Base-by-base conservation (phyloP, 441 rosid genomes). In the Pelargonium australe region DNA sequence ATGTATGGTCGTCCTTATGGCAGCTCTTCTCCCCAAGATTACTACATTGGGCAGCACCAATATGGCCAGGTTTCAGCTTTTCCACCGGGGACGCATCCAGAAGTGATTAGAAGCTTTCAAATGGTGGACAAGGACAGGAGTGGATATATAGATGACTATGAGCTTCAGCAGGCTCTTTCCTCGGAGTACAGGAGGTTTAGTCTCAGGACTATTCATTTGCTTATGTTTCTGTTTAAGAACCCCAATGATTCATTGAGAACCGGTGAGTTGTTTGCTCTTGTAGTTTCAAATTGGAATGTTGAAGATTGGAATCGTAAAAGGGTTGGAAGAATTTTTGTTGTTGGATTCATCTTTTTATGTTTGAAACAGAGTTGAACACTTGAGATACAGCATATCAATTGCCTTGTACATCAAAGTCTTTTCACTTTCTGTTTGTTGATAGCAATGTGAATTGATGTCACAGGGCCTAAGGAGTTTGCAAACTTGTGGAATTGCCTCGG, bases 401-500 rank as follows among this genome's bases (percentile, higher is more conserved):
- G 34, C 34, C 34, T 31, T 31, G 4, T 31, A 31, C 34, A 31
- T 31, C 34, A 31, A 31, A 31, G 34, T 31, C 51, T 45, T 8
- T 45, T 45, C 51, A 45, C 10, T 45, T 3, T 45, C 11, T 7
- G 11, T 45, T 45, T 45, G 51, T 8, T 45, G 51, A 45, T 7
- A 65, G 44, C 25, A 37, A 12, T n/a, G 2, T 1, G 12, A 51
- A 51, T 23, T 44, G 10, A 62, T 34, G 12, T 28, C 79, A 58
- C 81, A 84, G 95, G 90, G 67, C 86, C 85, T 4, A 68, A 37
- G 8, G 97, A 82, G 77, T 88, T 87, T 79, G 80, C 76, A 62
- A 88, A 81, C 65, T 78, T 88, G 43, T 86, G 92, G 91, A 83
- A 72, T 71, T 79, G 90, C 69, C 85, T 91, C 28, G 86, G 85